Evolutionary conservation across 2,329 filamentous ascomycete species (phyloP).

Genomic region (Cladosporium austrohemisphaericum): DNA sequence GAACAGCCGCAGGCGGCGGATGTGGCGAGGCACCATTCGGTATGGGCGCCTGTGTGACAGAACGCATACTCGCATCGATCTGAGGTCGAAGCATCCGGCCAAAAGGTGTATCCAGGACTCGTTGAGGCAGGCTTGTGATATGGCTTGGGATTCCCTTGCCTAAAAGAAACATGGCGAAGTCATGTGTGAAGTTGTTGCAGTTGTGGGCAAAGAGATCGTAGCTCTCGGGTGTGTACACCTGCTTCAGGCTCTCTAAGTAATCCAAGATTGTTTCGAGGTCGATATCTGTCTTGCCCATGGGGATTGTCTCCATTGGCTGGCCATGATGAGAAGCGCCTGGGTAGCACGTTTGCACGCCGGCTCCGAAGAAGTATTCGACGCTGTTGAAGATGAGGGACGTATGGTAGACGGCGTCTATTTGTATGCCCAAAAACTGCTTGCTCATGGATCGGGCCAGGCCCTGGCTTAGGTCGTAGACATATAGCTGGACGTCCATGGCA

Average conservation of each 20-base stretch:
- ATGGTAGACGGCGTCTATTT: slow-evolving; percentile 92
- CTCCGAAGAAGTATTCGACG: slow-evolving; percentile 88
- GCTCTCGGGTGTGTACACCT: slow-evolving; percentile 72
- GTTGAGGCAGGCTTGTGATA: slow-evolving; percentile 79
- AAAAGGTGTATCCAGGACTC: slow-evolving; percentile 79
- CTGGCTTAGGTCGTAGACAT: slow-evolving; percentile 51
- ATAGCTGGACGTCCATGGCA: slow-evolving; percentile 48
- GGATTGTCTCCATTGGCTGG: slow-evolving; percentile 69
- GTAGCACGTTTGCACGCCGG: slow-evolving; percentile 74
- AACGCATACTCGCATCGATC: slow-evolving; percentile 61
- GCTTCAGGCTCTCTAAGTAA: slow-evolving; percentile 77
- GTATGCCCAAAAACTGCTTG: slow-evolving; percentile 57
- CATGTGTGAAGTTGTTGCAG: slow-evolving; percentile 96
- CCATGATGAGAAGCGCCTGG: slow-evolving; percentile 87
- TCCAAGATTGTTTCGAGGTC: slow-evolving; percentile 81
- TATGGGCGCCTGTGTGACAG: slow-evolving; percentile 57
- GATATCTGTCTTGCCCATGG: slow-evolving; percentile 67
- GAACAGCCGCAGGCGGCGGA: slow-evolving; percentile 12
- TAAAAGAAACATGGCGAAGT: slow-evolving; percentile 82
- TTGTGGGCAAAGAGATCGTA: slow-evolving; percentile 91
- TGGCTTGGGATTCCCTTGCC: slow-evolving; percentile 84
- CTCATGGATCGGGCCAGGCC: slow-evolving; percentile 49
- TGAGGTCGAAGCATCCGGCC: slow-evolving; percentile 84
- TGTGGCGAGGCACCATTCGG: slow-evolving; percentile 32
- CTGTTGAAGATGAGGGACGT: slow-evolving; percentile 81